phyloP scores from a whole-genome alignment of 2,329 filamentous ascomycete genomes.

The Neofusicoccum ribis region DNA sequence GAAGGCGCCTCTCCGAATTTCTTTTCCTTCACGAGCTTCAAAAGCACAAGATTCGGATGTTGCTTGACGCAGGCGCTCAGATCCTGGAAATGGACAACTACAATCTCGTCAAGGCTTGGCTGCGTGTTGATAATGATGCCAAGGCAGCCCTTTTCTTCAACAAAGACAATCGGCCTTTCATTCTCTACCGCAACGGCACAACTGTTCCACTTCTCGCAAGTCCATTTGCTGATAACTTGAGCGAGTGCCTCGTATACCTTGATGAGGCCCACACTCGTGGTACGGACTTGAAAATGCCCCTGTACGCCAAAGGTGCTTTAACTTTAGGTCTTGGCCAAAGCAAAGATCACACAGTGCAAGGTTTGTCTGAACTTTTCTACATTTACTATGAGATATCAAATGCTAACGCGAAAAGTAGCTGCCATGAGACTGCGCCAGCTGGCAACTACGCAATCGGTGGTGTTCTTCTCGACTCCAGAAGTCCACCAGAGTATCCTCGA shows the following conservation, averaged over 20 bases:
- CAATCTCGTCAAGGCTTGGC: constrained; percentile 53
- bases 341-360: constrained; percentile 64
- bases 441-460: constrained; percentile 5
- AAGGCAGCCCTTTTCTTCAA: constrained; percentile 58
- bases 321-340: constrained; percentile 59
- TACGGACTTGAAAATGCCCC: constrained; percentile 59
- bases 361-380: constrained; percentile 33
- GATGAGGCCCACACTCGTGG: constrained; percentile 64
- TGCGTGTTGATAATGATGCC: constrained; percentile 47
- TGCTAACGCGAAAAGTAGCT: constrained; percentile 42
- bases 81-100: constrained; percentile 63
- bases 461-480: constrained; percentile 31
- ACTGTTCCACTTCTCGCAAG: constrained; percentile 52
- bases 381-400: neutral
- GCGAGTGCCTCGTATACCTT: constrained; percentile 57
- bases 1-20: constrained; percentile 46
- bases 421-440: constrained; percentile 64
- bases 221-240: constrained; percentile 56
- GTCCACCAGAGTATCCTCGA: constrained; percentile 63
- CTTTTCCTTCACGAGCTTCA: constrained; percentile 47
- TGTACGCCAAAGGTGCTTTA: constrained; percentile 50
- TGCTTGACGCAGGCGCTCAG: constrained; percentile 66
- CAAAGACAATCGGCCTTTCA: constrained; percentile 46
- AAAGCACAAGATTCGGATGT: constrained; percentile 46
- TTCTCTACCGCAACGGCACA: constrained; percentile 43